Base-by-base conservation (phyloP, 805 yeast genomes). In the Pichia californica region DNA sequence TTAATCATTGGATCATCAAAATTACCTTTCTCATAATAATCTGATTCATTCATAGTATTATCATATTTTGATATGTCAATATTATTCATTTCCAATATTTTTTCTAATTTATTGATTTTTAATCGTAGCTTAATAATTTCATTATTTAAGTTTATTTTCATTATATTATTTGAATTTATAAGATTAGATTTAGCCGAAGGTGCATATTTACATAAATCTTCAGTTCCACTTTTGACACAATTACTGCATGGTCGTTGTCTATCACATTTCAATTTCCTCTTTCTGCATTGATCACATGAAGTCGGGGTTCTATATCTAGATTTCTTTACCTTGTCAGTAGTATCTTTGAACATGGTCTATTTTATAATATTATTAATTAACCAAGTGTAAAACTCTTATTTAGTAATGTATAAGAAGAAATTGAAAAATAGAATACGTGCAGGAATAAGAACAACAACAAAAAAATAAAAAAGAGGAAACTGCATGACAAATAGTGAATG, bases 241-340 rank as follows among this genome's bases (percentile, higher is more conserved):
- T 58, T 50, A 3, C 62, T 51, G 47, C 74, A 60, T 7, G 73
- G 74, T 36, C 53, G 55, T 11, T 47, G 48, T 41, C 66, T 59
- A 41, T 68, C 71, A 54, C 74, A 69, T 48, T 66, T 69, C 39
- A 64, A 56, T 52, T 69, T 69, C 38, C 63, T 58, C 45, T 59
- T 62, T 19, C 73, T 52, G 45, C 74, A 69, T 8, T 61, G 56
- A 23, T 59, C 63, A 47, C 74, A 69, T 0, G 73, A 71, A 0
- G 68, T 67, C 20, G 78, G 77, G 9, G 73, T 63, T 44, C 79
- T 65, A 38, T 65, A 63, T 40, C 79, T 61, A 7, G 67, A 64
- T 54, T 69, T 71, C 46, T 62, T 69, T 13, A 60, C 51, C 38
- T 47, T 55, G 6, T 50, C 35, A 13, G 44, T n/a, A n/a, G n/a